Conservation (phyloP, 2,329 filamentous ascomycete genomes). For the Ramularia collo-cygni region DNA sequence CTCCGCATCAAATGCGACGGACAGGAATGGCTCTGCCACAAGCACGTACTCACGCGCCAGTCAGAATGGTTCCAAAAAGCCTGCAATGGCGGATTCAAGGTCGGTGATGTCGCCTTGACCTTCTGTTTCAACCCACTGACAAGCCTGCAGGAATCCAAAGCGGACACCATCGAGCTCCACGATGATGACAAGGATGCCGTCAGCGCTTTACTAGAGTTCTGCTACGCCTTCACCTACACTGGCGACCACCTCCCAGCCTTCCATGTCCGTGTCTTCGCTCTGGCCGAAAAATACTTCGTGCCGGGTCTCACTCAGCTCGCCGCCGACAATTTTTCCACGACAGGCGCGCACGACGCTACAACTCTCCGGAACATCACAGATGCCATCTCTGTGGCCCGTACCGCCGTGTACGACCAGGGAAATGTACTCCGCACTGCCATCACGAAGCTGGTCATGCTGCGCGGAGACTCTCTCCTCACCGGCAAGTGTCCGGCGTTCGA, state of each 20-base stretch:
- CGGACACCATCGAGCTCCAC: background rate
- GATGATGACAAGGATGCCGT: background rate
- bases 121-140: too few relatives aligned
- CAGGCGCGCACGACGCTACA: too few relatives aligned
- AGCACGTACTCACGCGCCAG: background rate
- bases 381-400: too few relatives aligned
- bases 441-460: too few relatives aligned
- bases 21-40: background rate
- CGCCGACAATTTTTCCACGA: background rate
- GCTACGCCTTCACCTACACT: background rate
- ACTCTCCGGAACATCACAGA: too few relatives aligned
- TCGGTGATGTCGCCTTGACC: too few relatives aligned
- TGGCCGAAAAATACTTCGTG: slow-evolving; percentile 2
- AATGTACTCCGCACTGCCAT: too few relatives aligned
- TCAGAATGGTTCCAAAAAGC: slow-evolving; percentile 5
- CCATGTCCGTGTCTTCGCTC: slow-evolving; percentile 2
- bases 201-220: background rate
- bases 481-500: too few relatives aligned
- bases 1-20: too few relatives aligned
- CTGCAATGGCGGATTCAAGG: background rate
- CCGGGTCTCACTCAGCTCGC: background rate
- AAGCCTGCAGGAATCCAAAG: background rate
- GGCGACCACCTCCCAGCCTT: background rate
- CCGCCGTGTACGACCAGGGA: too few relatives aligned
- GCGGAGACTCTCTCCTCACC: too few relatives aligned